Conservation (phyloP, 2,329 filamentous ascomycete genomes). For the Cytospora piceicola region DNA sequence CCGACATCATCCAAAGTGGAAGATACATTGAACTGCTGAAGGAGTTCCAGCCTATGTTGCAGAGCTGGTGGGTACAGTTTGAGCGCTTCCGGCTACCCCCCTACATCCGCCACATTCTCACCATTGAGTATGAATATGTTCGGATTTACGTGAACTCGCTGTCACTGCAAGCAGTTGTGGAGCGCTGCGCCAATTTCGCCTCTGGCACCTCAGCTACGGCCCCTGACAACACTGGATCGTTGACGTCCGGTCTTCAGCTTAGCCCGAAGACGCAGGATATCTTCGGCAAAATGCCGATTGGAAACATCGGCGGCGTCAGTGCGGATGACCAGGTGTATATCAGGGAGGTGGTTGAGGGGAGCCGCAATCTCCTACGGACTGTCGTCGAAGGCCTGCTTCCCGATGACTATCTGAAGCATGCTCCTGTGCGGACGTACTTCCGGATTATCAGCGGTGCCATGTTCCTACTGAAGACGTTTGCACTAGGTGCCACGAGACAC, state of each 20-base stretch:
- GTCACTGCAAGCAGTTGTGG: constrained; percentile 91
- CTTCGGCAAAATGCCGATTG: constrained; percentile 66
- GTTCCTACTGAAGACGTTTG: constrained; percentile 84
- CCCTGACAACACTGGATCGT: constrained; percentile 40
- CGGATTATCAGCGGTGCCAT: constrained; percentile 84
- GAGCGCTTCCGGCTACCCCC: constrained; percentile 72
- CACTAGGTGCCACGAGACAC: constrained; percentile 75
- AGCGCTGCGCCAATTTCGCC: constrained; percentile 82
- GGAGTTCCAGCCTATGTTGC: constrained; percentile 78
- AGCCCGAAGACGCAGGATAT: constrained; percentile 69
- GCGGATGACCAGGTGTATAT: constrained; percentile 73
- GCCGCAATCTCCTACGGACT: constrained; percentile 74
- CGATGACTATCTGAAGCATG: constrained; percentile 77
- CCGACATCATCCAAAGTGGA: constrained; percentile 83
- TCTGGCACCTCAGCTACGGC: constrained; percentile 40
- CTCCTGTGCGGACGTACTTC: constrained; percentile 83
- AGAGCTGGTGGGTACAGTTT: constrained; percentile 80
- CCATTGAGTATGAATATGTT: constrained; percentile 95
- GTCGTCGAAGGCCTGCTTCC: constrained; percentile 78
- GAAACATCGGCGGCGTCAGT: constrained; percentile 66
- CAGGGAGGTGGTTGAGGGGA: constrained; percentile 76
- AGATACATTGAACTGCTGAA: constrained; percentile 81
- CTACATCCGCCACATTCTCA: constrained; percentile 75
- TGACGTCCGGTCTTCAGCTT: constrained; percentile 45
- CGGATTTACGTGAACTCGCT: constrained; percentile 94